phyloP scores from a whole-genome alignment of 2,329 filamentous ascomycete genomes.

The Colletotrichum shisoi region DNA sequence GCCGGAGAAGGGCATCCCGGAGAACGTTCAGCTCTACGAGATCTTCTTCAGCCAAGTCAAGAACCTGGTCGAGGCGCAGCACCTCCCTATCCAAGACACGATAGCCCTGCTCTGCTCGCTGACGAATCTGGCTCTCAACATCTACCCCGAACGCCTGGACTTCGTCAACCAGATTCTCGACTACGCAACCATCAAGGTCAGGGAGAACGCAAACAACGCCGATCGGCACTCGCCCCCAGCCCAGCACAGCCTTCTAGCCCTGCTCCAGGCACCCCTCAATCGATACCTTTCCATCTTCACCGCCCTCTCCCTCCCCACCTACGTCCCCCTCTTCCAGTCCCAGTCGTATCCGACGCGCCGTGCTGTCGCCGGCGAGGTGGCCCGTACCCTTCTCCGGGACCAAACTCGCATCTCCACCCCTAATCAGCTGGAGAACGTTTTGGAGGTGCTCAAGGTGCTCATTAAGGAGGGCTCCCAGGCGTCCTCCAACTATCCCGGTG shows the following conservation, averaged over 20 bases:
- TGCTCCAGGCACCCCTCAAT: conserved; percentile 89
- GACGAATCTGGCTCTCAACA: conserved; percentile 90
- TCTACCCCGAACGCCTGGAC: conserved; percentile 90
- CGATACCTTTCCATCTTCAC: conserved; percentile 95
- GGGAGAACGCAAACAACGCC: conserved; percentile 91
- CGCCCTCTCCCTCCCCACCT: conserved; percentile 90
- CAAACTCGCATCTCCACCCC: conserved; percentile 79
- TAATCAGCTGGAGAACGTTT: conserved; percentile 83
- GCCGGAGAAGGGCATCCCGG: conserved; percentile 66
- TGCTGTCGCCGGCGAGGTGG: conserved; percentile 88
- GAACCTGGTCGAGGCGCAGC: conserved; percentile 88
- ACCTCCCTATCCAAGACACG: conserved; percentile 91
- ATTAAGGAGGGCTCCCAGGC: conserved; percentile 91
- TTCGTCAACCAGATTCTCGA: conserved; percentile 94
- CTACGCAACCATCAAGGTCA: conserved; percentile 85
- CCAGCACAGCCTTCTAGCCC: conserved; percentile 86
- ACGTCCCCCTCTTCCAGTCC: conserved; percentile 85
- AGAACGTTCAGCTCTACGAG: conserved; percentile 89
- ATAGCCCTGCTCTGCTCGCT: conserved; percentile 94
- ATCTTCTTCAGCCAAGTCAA: conserved; percentile 97
- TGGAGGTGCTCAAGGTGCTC: conserved; percentile 87
- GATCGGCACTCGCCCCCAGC: conserved; percentile 88
- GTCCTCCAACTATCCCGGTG: conserved; percentile 83
- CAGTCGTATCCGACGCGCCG: conserved; percentile 93
- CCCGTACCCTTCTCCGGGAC: conserved; percentile 81